A percentile compares a stretch with the other conserved stretches of the same genome.
These are phyloP conservation scores for Xylaria sp. DNA, from an alignment of 2,329 filamentous ascomycete species.

Conservation along the genomic window DNA sequence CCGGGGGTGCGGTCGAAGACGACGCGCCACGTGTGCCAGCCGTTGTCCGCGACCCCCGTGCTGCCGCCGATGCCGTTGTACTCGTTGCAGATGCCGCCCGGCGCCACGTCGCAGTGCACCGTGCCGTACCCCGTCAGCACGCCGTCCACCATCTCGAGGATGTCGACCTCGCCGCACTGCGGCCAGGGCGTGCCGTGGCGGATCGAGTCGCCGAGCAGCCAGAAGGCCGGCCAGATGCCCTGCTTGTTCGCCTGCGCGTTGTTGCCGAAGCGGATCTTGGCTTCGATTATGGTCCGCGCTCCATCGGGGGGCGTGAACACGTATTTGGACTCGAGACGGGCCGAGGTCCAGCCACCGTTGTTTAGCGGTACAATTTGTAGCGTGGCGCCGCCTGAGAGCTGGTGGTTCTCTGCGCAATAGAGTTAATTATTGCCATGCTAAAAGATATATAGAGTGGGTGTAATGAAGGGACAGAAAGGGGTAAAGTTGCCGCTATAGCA, in stretches of 20 bases:
- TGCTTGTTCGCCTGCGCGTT: constrained; percentile 55
- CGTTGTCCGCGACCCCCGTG: constrained; percentile 57
- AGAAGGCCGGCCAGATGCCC: constrained; percentile 66
- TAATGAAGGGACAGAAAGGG: neutral
- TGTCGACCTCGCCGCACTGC: constrained; percentile 62
- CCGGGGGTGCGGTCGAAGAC: constrained; percentile 58
- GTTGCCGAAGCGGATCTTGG: constrained; percentile 58
- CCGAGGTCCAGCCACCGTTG: constrained; percentile 60
- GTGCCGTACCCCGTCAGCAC: constrained; percentile 59
- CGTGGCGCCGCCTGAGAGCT: constrained; percentile 63
- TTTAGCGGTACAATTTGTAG: constrained; percentile 63
- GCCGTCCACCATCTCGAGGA: constrained; percentile 63
- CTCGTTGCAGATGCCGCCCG: constrained; percentile 62
- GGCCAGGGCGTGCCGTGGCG: constrained; percentile 61
- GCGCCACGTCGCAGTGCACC: constrained; percentile 58
- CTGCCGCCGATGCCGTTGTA: constrained; percentile 54
- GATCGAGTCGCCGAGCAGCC: constrained; percentile 61
- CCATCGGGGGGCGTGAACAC: constrained; percentile 58
- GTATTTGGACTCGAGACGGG: constrained; percentile 60
- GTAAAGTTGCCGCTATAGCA: neutral
- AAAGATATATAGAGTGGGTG: neutral
- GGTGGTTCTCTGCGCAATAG: constrained; percentile 54
- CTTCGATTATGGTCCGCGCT: constrained; percentile 57
- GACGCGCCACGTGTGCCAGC: constrained; percentile 62
- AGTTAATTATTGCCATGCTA: neutral